phyloP scores from a whole-genome alignment of 2,329 filamentous ascomycete genomes.

The Coleophoma cylindrospora region DNA sequence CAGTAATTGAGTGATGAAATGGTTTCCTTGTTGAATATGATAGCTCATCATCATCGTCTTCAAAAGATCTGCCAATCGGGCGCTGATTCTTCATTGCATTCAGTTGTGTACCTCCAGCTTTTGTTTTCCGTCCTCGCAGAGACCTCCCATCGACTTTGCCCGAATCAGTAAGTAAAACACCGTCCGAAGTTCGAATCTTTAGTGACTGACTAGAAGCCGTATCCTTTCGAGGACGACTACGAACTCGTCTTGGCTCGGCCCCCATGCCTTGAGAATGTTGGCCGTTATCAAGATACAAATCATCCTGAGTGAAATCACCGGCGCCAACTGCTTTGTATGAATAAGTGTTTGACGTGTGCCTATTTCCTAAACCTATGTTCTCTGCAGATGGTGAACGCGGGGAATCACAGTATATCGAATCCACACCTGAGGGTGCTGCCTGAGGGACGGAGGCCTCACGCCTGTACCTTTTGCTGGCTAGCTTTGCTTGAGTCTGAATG shows the following conservation, averaged over 20 bases:
- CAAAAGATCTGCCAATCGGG: neutral
- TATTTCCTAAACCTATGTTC: neutral
- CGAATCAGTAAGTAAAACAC: constrained; percentile 1
- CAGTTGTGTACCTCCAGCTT: neutral
- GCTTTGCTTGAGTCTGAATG: neutral
- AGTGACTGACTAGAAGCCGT: neutral
- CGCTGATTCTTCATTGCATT: neutral
- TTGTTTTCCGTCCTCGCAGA: neutral
- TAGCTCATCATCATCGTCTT: neutral
- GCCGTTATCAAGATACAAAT: neutral
- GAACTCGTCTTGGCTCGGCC: neutral
- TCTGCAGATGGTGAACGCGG: neutral
- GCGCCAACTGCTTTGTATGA: neutral
- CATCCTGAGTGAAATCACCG: neutral
- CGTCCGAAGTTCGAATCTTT: constrained; percentile 2
- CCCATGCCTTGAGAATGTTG: neutral
- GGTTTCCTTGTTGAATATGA: neutral
- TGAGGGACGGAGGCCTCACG: neutral
- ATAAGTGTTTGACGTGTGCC: neutral
- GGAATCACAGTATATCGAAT: neutral
- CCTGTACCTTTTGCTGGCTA: neutral
- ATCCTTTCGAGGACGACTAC: neutral
- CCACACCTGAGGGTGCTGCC: neutral
- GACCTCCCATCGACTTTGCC: constrained; percentile 9
- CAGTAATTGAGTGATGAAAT: neutral